These are phyloP conservation scores for Albugo candida DNA, from an alignment of 352 stramenopile genomes.

Conservation along the genomic window DNA sequence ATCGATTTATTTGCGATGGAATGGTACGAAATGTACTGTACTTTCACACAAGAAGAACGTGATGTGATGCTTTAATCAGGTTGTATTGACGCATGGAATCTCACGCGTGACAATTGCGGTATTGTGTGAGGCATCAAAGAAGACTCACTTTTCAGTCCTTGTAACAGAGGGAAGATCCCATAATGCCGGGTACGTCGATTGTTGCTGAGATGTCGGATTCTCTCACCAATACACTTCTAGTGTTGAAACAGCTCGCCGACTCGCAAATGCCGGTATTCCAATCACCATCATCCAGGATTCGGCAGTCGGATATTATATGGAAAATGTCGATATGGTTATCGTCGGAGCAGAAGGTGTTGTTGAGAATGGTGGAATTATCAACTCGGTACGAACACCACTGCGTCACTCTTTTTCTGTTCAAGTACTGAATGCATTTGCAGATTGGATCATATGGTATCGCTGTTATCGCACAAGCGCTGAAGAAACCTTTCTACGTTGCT, in stretches of 20 bases:
- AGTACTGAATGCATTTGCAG: constrained; percentile 11
- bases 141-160: constrained; percentile 87
- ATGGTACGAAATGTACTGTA: constrained; percentile 32
- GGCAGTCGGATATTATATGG: constrained; percentile 92
- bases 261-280: constrained; percentile 79
- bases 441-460: constrained; percentile 91
- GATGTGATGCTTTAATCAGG: no score
- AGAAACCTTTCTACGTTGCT: constrained; percentile 96
- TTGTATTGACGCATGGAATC: constrained; percentile 86
- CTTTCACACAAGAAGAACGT: no score
- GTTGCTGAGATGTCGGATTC: no score
- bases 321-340: constrained; percentile 89
- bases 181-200: constrained; percentile 50
- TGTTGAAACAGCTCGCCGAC: constrained; percentile 52
- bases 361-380: constrained; percentile 95
- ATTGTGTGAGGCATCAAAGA: constrained; percentile 79
- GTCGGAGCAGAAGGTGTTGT: constrained; percentile 91
- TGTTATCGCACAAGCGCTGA: constrained; percentile 86
- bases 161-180: constrained; percentile 87
- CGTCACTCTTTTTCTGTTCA: no score
- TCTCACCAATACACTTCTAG: constrained; percentile 5
- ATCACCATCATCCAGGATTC: constrained; percentile 92
- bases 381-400: constrained; percentile 54
- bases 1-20: constrained; percentile 89
- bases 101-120: constrained; percentile 84